Base-by-base conservation (phyloP, 2,329 filamentous ascomycete genomes). In the Ceratocystiopsis minuta region DNA sequence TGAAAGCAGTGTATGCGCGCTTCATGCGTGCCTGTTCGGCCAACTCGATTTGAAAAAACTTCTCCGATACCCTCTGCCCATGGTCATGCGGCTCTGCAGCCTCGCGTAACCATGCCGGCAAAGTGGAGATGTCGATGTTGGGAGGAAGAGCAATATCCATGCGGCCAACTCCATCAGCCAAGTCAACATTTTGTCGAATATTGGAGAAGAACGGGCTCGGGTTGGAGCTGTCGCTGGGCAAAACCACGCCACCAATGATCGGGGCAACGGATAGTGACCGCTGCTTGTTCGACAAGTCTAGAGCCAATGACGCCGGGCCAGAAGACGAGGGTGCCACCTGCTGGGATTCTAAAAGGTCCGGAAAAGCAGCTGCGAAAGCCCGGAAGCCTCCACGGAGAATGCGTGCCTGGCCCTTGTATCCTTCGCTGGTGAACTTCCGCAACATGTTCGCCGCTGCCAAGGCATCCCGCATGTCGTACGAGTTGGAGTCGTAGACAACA, bases 111-210 rank as follows among this genome's bases (percentile, higher is more conserved):
- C 90, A 98, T 2, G 55, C 51, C 1, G 90, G 90, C 14, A 95
- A 65, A 15, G 65, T 57, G 5, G 67, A 60, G 34, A 59, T 54
- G 31, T 67, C 58, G 10, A 72, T 49, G n/a, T 57, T 63, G 2
- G 56, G 36, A 0, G 70, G 70, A 10, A 70, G 54, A 2, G 56
- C 52, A 6, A 75, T 55, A n/a, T 75, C 69, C 52, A 78, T 75
- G 52, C 93, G 87, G 0, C 90, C 90, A 12, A 96, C 88, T 16
- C 90, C 90, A 50, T 85, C 86, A 31, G 92, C 80, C 16, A 98
- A 66, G 54, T 96, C 90, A 74, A 92, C 88, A 49, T 96, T 94
- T 57, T 96, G 90, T 36, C 90, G 77, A 51, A 98, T 96, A 49
- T 95, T 96, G 46, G 78, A 77, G 57, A 96, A 96, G 63, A 98